Conservation (phyloP, 176 grass and related monocot genomes). For the Guadua angustifolia region DNA sequence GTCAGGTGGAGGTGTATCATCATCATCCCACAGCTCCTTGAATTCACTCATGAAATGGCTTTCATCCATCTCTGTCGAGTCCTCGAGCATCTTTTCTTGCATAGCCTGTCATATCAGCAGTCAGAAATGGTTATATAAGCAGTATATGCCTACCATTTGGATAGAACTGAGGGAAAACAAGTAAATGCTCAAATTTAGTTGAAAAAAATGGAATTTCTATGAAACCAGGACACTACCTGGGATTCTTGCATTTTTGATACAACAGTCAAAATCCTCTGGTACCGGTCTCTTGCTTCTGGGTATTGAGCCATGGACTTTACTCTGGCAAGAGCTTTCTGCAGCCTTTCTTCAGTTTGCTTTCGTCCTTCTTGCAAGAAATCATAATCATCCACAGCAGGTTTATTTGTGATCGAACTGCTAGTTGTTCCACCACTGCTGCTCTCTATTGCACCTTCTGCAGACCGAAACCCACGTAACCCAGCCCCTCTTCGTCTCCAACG, state of each 20-base stretch:
- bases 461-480: constrained; percentile 75
- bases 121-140: neutral
- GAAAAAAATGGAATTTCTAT: neutral
- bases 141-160: neutral
- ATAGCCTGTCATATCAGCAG: constrained; percentile 46
- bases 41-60: constrained; percentile 66
- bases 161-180: neutral
- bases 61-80: constrained; percentile 58
- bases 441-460: constrained; percentile 46
- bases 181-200: neutral
- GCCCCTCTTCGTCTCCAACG: constrained; percentile 75
- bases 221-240: constrained; percentile 47
- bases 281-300: constrained; percentile 75
- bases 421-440: constrained; percentile 31
- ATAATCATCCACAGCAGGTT: constrained; percentile 46
- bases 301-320: constrained; percentile 81
- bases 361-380: constrained; percentile 75
- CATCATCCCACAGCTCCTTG: constrained; percentile 66
- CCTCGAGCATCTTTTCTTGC: constrained; percentile 62
- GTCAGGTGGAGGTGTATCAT: constrained; percentile 48
- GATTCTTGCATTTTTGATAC: constrained; percentile 83
- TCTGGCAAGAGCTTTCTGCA: constrained; percentile 82
- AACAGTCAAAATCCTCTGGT: constrained; percentile 69
- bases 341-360: constrained; percentile 64
- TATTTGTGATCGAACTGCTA: constrained; percentile 24